Evolutionary conservation across 2,329 filamentous ascomycete species (phyloP).

Genomic region (Calycina herbarum): DNA sequence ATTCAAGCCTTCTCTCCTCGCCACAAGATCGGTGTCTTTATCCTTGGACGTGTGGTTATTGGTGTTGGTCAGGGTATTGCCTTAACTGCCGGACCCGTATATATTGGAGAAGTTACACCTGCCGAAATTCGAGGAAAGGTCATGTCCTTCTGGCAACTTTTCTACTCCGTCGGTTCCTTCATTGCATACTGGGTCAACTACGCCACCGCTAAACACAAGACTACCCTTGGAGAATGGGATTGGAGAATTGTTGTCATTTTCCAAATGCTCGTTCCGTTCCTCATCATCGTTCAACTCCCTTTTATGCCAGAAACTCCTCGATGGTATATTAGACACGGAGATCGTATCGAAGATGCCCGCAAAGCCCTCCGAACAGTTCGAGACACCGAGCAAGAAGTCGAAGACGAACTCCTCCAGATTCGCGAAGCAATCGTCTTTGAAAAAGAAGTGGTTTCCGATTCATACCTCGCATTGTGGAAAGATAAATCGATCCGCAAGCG

Average conservation of each 20-base stretch:
- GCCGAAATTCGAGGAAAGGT: constrained; percentile 64
- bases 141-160: constrained; percentile 71
- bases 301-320: constrained; percentile 69
- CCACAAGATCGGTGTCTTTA: constrained; percentile 64
- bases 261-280: constrained; percentile 64
- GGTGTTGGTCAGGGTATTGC: constrained; percentile 71
- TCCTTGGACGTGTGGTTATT: constrained; percentile 67
- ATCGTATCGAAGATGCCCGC: constrained; percentile 60
- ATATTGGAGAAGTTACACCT: constrained; percentile 68
- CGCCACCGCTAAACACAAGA: constrained; percentile 27
- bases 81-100: constrained; percentile 65
- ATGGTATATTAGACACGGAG: constrained; percentile 64
- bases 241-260: constrained; percentile 74
- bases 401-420: constrained; percentile 65
- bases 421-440: constrained; percentile 70
- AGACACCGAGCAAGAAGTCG: constrained; percentile 64
- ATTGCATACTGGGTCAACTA: constrained; percentile 33
- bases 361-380: constrained; percentile 58
- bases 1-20: constrained; percentile 65
- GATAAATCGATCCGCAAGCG: constrained; percentile 68
- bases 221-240: constrained; percentile 61
- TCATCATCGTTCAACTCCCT: constrained; percentile 62
- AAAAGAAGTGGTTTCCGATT: constrained; percentile 64
- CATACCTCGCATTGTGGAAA: constrained; percentile 68
- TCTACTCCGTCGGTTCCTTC: constrained; percentile 51